Evolutionary conservation across 1,284 basidiomycete genomes (phyloP).

Genomic region (Ganoderma sinense): DNA sequence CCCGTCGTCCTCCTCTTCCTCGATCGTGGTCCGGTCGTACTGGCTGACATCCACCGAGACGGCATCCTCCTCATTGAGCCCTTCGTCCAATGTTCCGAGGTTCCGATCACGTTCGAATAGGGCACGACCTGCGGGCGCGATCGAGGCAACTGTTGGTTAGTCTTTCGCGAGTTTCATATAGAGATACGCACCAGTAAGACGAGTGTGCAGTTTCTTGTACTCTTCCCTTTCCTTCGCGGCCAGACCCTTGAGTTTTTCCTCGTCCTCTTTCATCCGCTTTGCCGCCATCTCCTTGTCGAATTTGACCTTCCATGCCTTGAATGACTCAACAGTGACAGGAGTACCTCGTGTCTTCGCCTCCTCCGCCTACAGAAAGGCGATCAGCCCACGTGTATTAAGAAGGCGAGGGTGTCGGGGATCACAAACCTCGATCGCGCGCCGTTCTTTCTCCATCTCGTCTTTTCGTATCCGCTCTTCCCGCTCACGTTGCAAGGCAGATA

Average conservation of each 20-base stretch:
- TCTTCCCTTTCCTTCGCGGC: conserved; percentile 92
- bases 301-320: conserved; percentile 81
- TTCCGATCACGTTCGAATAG: conserved; percentile 85
- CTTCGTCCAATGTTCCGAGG: conserved; percentile 75
- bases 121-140: conserved; percentile 73
- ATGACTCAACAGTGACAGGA: conserved; percentile 85
- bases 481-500: conserved; percentile 69
- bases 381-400: conserved; percentile 3
- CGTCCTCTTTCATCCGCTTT: conserved; percentile 77
- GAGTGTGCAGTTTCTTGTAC: conserved; percentile 67
- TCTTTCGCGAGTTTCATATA: conserved; percentile 5
- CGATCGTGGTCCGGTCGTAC: conserved; percentile 75
- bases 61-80: conserved; percentile 81
- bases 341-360: conserved; percentile 91
- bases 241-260: conserved; percentile 81
- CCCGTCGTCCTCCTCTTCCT: conserved; percentile 70
- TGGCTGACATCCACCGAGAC: conserved; percentile 88
- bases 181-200: conserved; percentile 70
- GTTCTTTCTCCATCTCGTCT: conserved; percentile 76
- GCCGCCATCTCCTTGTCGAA: conserved; percentile 77
- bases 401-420: neutral
- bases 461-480: conserved; percentile 65
- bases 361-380: conserved; percentile 67
- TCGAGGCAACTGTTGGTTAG: conserved; percentile 14
- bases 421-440: conserved; percentile 77